Conservation (phyloP, 495 filamentous ascomycete species). For the Tuber borchii region DNA sequence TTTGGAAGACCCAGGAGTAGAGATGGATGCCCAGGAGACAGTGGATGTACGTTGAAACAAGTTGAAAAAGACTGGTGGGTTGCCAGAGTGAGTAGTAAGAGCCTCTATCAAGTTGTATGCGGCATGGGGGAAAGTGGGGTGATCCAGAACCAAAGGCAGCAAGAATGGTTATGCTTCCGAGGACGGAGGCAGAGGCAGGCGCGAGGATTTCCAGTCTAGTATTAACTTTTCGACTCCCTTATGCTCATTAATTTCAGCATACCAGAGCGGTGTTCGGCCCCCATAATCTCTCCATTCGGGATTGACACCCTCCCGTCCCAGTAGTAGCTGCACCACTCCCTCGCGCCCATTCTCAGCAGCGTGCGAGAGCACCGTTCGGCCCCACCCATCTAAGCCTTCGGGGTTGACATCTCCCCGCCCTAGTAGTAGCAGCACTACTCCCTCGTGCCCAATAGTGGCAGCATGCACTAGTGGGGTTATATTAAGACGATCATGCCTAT, state of each 20-base stretch:
- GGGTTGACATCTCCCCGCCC: neutral
- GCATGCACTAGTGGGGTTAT: neutral
- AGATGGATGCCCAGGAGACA: neutral
- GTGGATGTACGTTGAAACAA: neutral
- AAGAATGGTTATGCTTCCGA: neutral
- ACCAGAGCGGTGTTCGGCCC: neutral
- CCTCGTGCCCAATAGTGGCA: neutral
- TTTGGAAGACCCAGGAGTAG: neutral
- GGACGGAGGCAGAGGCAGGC: neutral
- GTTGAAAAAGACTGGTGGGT: neutral
- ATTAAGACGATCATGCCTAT: too few species aligned
- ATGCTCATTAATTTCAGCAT: neutral
- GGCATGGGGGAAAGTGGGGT: neutral
- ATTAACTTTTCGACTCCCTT: neutral
- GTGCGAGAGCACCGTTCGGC: too few species aligned
- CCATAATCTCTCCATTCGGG: neutral
- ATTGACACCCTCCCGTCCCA: neutral
- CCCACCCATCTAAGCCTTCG: neutral
- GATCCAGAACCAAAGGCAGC: neutral
- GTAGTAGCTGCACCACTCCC: too few species aligned
- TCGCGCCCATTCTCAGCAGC: too few species aligned
- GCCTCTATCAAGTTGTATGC: too few species aligned
- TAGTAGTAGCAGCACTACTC: neutral
- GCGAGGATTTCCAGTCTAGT: neutral
- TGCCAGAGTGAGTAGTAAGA: neutral